Base-by-base conservation (phyloP, 805 yeast genomes). In the Nakazawaea ernobii region DNA sequence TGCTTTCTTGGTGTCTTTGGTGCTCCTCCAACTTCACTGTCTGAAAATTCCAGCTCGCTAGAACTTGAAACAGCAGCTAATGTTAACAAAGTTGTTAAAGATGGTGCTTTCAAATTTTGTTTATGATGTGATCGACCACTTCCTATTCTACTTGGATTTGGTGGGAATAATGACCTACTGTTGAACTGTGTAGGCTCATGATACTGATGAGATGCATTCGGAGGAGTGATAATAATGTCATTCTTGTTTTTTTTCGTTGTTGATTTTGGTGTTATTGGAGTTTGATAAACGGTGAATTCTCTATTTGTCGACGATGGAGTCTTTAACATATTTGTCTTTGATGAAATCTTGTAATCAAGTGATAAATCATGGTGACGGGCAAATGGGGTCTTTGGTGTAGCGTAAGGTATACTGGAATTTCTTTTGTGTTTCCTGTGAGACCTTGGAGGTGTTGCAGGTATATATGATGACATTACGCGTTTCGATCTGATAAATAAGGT, bases 401-500 rank as follows among this genome's bases (percentile, higher is more conserved):
- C 40, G 24, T 43, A 35, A 11, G 41, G 32, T 8, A 17, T 29
- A 29, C 32, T 29, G 5, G 30, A 9, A 20, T 13, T 42, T 38
- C 40, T 27, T 30, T 40, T 46, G 26, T 46, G 41, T 27, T 48
- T 48, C 30, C 43, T 43, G 8, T 20, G 38, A 9, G 50, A 48
- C 26, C 47, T 42, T 27, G 50, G 50, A n/a, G 50, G 50, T 3
- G 50, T 48, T 29, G 39, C 40, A 14, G 50, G 50, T 6, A 47
- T 20, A 20, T 27, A 48, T 14, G 47, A 48, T 28, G 47, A 29
- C 11, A 30, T 32, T 36, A 28, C 28, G n/a, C 32, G 32, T 30
- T 20, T 20, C 24, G 24, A 20, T 20, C 3, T 20, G 5, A 20
- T 20, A 20, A 20, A 20, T 20, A 20, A 20, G 3, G 24, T 20